Conservation (phyloP, 1,139 yeast genomes). For the Lodderomyces jiufengensis region DNA sequence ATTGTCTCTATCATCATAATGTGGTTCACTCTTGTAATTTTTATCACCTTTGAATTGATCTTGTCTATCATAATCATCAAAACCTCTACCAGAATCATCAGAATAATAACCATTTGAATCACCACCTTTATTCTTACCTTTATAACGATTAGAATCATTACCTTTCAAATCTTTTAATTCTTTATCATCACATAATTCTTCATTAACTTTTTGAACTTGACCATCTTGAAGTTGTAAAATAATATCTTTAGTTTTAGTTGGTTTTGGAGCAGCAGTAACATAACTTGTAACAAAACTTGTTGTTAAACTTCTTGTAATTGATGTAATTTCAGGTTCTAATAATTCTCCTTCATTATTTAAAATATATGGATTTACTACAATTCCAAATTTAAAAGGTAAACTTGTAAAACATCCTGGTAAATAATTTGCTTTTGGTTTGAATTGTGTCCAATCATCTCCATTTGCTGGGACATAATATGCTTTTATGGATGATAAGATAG, state of each 20-base stretch:
- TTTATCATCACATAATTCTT: conserved; percentile 4
- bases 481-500: neutral
- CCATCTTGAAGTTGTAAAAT: conserved; percentile 31
- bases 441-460: conserved; percentile 34
- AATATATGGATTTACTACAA: conserved; percentile 28
- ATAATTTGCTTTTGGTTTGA: conserved; percentile 21
- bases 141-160: too few relatives aligned
- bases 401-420: conserved; percentile 21
- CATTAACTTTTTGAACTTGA: conserved; percentile 24
- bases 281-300: conserved; percentile 19
- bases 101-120: too few relatives aligned
- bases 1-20: conserved; percentile 1
- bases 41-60: too few relatives aligned
- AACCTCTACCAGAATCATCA: too few relatives aligned
- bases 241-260: conserved; percentile 21
- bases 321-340: conserved; percentile 13
- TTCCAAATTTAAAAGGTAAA: conserved; percentile 33
- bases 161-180: neutral
- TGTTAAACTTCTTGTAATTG: conserved; percentile 18
- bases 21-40: too few relatives aligned
- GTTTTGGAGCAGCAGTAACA: conserved; percentile 23
- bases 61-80: too few relatives aligned
- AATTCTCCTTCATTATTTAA: conserved; percentile 18
- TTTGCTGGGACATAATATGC: conserved; percentile 27
- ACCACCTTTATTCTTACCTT: too few relatives aligned